Evolutionary conservation across 495 filamentous ascomycete species (phyloP).

Genomic region (Penicillium pulvis): DNA sequence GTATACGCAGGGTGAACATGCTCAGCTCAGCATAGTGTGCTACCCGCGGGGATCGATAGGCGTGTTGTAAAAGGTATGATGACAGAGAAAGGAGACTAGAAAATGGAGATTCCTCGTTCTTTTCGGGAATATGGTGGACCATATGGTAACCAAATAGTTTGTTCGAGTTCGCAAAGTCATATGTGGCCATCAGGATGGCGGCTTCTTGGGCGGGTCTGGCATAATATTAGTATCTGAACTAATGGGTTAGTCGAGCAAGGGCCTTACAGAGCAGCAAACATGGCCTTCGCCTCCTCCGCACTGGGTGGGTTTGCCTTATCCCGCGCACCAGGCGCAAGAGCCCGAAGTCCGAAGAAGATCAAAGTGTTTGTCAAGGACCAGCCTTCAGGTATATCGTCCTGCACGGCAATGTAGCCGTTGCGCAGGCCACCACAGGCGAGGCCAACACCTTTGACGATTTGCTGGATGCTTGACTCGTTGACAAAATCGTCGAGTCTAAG

Average conservation of each 20-base stretch:
- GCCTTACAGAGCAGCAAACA: conserved; percentile 69
- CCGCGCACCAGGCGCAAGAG: conserved; percentile 68
- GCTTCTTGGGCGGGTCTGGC: conserved; percentile 75
- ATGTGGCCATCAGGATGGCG: conserved; percentile 78
- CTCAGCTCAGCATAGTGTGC: conserved; percentile 81
- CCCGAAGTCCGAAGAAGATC: conserved; percentile 80
- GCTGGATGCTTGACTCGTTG: conserved; percentile 83
- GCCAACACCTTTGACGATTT: conserved; percentile 75
- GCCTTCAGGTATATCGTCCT: conserved; percentile 88
- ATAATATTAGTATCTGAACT: conserved; percentile 25
- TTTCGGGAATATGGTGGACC: conserved; percentile 60
- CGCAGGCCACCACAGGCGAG: conserved; percentile 64
- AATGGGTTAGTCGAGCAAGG: background rate
- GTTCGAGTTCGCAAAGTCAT: conserved; percentile 93
- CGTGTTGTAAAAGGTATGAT: conserved; percentile 92
- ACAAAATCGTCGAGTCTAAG: conserved; percentile 96
- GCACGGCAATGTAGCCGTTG: conserved; percentile 80
- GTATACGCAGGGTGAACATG: conserved; percentile 78
- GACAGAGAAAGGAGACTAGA: conserved; percentile 82
- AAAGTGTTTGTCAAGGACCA: conserved; percentile 83
- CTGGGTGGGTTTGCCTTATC: conserved; percentile 53
- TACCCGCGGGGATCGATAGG: conserved; percentile 77
- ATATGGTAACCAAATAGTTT: conserved; percentile 92
- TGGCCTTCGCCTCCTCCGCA: conserved; percentile 73
- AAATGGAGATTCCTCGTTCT: conserved; percentile 72